phyloP scores from a whole-genome alignment of 768 basidiomycete genomes.

The Boletus reticuloceps region DNA sequence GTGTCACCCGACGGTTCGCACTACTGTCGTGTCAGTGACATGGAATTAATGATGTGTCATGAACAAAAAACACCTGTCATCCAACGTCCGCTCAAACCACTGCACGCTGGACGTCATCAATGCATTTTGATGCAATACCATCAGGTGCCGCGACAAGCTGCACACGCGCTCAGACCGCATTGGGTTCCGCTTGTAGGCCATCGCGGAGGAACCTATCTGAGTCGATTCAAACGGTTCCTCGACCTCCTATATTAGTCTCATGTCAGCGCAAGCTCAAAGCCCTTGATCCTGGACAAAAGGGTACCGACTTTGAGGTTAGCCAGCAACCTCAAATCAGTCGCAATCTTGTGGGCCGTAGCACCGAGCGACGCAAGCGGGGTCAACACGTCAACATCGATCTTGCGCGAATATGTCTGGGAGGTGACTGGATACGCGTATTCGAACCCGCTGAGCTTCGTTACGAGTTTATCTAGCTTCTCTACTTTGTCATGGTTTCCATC shows the following conservation, averaged over 20 bases:
- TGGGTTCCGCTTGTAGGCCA: conserved; percentile 99
- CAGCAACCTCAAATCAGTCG: conserved; percentile 89
- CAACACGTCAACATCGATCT: conserved; percentile 93
- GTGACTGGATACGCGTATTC: conserved; percentile 95
- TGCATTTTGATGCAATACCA: conserved; percentile 94
- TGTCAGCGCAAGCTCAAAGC: conserved; percentile 1
- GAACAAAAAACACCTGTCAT: conserved; percentile 67
- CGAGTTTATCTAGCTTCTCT: conserved; percentile 81
- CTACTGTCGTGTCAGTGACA: conserved; percentile 38
- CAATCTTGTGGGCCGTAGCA: conserved; percentile 97
- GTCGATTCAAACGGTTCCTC: conserved; percentile 99
- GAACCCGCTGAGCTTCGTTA: conserved; percentile 91
- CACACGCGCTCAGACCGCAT: conserved; percentile 99
- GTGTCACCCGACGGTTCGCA: conserved; percentile 93
- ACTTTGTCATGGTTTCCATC: conserved; percentile 97
- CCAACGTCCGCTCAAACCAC: conserved; percentile 98
- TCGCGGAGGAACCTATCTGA: conserved; percentile 95
- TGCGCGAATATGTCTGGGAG: conserved; percentile 97
- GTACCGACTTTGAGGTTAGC: conserved; percentile 81
- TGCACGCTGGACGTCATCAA: conserved; percentile 93
- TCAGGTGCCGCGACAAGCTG: conserved; percentile 92
- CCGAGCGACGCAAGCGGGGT: conserved; percentile 87
- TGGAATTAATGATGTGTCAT: neutral
- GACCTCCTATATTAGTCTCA: conserved; percentile 59
- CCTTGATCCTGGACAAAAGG: neutral